Evolutionary conservation across 768 basidiomycete genomes (phyloP).

Genomic region (Grammothele lineata): DNA sequence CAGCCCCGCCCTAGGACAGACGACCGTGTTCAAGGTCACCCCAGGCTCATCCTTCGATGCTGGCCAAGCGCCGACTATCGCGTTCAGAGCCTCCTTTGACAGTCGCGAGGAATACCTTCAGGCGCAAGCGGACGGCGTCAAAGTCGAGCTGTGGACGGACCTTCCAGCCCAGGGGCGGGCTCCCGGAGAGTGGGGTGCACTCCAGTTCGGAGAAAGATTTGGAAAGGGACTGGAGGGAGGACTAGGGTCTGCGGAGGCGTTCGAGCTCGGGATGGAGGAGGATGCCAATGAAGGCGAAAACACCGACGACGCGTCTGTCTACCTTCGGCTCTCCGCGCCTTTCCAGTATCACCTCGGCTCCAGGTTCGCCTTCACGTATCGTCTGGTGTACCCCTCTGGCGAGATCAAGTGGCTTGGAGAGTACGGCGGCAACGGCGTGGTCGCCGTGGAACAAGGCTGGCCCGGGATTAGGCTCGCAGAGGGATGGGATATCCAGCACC

Average conservation of each 20-base stretch:
- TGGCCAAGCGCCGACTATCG: conserved; percentile 6
- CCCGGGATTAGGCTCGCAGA: conserved; percentile 14
- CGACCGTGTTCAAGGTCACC: conserved; percentile 8
- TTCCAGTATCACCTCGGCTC: conserved; percentile 6
- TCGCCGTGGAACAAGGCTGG: conserved; percentile 17
- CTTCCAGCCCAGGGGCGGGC: conserved; percentile 18
- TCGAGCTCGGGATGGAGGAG: conserved; percentile 5
- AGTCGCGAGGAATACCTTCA: conserved; percentile 17
- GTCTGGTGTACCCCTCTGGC: conserved; percentile 23
- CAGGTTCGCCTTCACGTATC: conserved; percentile 25
- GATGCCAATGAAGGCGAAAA: not conserved
- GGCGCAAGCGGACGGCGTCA: conserved; percentile 17
- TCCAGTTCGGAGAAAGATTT: conserved; percentile 12
- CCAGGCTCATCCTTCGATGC: conserved; percentile 6
- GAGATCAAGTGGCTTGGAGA: conserved; percentile 23
- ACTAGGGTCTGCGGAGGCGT: not conserved
- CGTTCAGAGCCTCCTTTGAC: conserved; percentile 23
- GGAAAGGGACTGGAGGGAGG: not conserved
- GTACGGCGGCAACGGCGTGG: conserved; percentile 20
- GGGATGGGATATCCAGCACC: conserved; percentile 13
- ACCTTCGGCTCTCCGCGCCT: conserved; percentile 14
- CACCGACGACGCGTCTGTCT: conserved; percentile 9
- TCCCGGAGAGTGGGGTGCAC: conserved; percentile 24
- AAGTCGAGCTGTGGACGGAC: conserved; percentile 29
- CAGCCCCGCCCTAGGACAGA: conserved; percentile 21